phyloP scores from a whole-genome alignment of 1,284 basidiomycete species.

The Vanrija pseudolonga region DNA sequence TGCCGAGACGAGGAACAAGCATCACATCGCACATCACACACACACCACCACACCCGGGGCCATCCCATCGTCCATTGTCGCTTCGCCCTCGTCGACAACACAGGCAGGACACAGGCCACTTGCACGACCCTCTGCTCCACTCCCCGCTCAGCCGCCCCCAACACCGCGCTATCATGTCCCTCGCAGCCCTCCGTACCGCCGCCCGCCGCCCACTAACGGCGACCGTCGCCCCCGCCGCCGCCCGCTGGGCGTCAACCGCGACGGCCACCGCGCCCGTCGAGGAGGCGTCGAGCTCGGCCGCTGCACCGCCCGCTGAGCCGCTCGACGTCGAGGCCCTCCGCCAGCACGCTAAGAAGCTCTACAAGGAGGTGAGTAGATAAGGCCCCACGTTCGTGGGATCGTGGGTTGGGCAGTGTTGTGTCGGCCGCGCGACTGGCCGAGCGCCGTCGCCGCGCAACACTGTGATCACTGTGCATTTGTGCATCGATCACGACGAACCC shows the following conservation, averaged over 20 bases:
- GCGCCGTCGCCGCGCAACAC: no score
- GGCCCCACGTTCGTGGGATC: no score
- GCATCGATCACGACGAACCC: not conserved
- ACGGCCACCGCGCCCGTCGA: not conserved
- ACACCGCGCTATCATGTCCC: conserved; percentile 4
- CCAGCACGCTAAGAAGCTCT: conserved; percentile 43
- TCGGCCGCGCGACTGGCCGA: no score
- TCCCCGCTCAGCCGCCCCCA: not conserved
- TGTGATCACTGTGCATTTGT: no score
- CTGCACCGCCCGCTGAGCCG: not conserved
- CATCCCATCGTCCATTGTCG: no score
- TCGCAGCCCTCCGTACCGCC: conserved; percentile 3
- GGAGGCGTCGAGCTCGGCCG: not conserved
- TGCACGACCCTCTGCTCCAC: no score
- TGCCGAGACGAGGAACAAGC: no score
- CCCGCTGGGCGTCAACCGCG: not conserved
- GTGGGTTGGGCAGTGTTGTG: no score
- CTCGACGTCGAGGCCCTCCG: conserved; percentile 22
- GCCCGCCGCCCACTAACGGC: conserved; percentile 8
- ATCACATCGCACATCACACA: no score
- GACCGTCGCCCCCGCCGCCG: conserved; percentile 3
- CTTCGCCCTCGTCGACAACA: no score
- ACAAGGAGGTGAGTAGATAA: conserved; percentile 44
- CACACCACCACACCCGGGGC: no score
- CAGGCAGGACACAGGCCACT: no score